Base-by-base conservation (phyloP, 2,329 filamentous ascomycete species). In the Aspergillus flavus region DNA sequence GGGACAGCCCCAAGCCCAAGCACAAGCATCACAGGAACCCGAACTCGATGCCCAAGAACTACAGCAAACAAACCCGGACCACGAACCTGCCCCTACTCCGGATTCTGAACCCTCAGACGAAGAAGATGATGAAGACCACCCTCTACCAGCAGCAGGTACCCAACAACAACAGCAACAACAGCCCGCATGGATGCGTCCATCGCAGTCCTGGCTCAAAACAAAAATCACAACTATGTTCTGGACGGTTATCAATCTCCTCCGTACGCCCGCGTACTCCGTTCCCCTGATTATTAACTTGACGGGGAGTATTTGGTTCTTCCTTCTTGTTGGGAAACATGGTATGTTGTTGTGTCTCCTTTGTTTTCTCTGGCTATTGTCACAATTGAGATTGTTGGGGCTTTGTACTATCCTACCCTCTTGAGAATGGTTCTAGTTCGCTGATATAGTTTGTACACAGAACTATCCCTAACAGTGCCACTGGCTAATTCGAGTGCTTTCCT, bases 261-360 rank as follows among this genome's bases (percentile, higher is more conserved):
- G 86, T 63, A 93, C 93, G 69, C 94, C 94, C 41, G 86, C 87
- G 21, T 98, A 98, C 78, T 91, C 93, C 6, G 80, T 96, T 30
- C 94, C 94, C 23, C 79, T 98, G 69, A 80, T 97, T 58, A 79
- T 97, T 63, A 98, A 98, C 76, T 80, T 98, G 59, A 97, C 94
- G 3, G 94, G 94, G 34, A 96, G 93, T 74, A 85, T 97, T 61
- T 98, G 94, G 94, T 98, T 98, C 80, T 98, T 98, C 72, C 79
- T 98, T 69, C 82, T 98, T 68, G 94, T 98, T 79, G 94, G 94
- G 7, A 88, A 95, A 77, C 94, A 94, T 72, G 93, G 93, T 96
- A 79, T 71, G 90, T 85, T 63, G 10, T 28, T 32, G 30, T 26
- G 68, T 28, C 26, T 5, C 5, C 26, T 28, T 28, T 28, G 63